A percentile compares a stretch with the other conserved stretches of the same genome.
Evolutionary conservation across 2,329 filamentous ascomycete species (phyloP).

Genomic region (Cryphonectria nitschkei): DNA sequence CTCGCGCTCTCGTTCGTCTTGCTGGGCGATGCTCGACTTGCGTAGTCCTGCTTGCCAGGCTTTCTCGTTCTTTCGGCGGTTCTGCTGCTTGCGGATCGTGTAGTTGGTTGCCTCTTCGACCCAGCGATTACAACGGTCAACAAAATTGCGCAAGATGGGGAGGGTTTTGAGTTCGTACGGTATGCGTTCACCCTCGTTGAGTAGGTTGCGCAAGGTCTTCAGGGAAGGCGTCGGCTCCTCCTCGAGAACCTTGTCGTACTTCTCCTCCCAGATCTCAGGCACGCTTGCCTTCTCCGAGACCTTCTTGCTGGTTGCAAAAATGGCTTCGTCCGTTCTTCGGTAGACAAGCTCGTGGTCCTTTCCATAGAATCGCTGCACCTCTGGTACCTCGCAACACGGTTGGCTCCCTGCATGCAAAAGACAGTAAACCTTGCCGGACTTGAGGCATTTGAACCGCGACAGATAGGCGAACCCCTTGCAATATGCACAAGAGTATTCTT

Average conservation of each 20-base stretch:
- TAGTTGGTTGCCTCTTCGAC: slow-evolving; percentile 96
- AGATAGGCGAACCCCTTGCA: slow-evolving; percentile 94
- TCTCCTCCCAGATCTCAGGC: slow-evolving; percentile 88
- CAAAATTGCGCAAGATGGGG: slow-evolving; percentile 81
- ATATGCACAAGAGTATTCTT: slow-evolving; percentile 88
- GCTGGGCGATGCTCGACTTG: slow-evolving; percentile 61
- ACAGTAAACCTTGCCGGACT: slow-evolving; percentile 80
- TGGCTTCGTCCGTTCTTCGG: slow-evolving; percentile 73
- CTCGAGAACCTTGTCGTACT: slow-evolving; percentile 81
- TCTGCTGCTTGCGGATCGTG: slow-evolving; percentile 96
- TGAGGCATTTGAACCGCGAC: slow-evolving; percentile 85
- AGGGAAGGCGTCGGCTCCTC: slow-evolving; percentile 84
- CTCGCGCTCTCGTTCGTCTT: slow-evolving; percentile 84
- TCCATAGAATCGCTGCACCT: slow-evolving; percentile 69
- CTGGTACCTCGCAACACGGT: slow-evolving; percentile 75
- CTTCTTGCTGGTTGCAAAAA: slow-evolving; percentile 70
- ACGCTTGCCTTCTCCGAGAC: slow-evolving; percentile 84
- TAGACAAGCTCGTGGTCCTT: slow-evolving; percentile 76
- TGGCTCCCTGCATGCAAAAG: slow-evolving; percentile 78
- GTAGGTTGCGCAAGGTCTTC: slow-evolving; percentile 79
- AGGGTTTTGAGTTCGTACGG: slow-evolving; percentile 86
- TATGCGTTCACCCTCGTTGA: slow-evolving; percentile 95
- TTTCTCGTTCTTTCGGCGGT: slow-evolving; percentile 92
- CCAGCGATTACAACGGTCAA: slow-evolving; percentile 96
- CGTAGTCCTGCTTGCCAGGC: slow-evolving; percentile 75